A percentile compares a stretch with the other conserved stretches of the same genome.
Evolutionary conservation across 352 stramenopile species (phyloP).

Genomic region (Pythium biforme): DNA sequence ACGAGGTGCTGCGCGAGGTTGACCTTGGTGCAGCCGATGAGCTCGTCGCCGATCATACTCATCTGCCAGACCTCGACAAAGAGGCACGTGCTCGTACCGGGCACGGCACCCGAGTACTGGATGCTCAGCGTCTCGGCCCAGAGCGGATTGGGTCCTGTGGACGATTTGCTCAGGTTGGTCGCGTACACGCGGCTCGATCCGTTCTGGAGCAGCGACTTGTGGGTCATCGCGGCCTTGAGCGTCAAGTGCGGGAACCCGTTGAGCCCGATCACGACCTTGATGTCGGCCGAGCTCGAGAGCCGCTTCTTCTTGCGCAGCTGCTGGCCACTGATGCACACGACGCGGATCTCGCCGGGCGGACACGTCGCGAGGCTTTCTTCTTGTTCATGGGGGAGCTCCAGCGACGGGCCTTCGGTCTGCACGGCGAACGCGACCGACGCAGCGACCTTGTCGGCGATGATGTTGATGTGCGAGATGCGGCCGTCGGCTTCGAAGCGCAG

Average conservation of each 20-base stretch:
- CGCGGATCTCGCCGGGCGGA: conserved; percentile 75
- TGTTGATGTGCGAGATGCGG: conserved; percentile 82
- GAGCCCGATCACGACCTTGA: conserved; percentile 68
- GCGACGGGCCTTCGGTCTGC: conserved; percentile 51
- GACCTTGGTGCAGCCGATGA: conserved; percentile 73
- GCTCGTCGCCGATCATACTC: conserved; percentile 76
- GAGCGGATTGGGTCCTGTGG: conserved; percentile 48
- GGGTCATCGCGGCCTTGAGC: conserved; percentile 36
- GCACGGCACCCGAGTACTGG: conserved; percentile 74
- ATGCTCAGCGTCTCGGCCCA: conserved; percentile 80
- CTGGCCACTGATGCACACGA: conserved; percentile 76
- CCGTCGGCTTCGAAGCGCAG: conserved; percentile 78
- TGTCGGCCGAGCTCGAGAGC: conserved; percentile 37
- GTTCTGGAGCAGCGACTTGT: conserved; percentile 47
- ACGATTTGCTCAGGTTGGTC: conserved; percentile 57
- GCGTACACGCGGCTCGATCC: conserved; percentile 65
- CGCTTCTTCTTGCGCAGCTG: conserved; percentile 50
- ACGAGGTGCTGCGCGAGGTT: conserved; percentile 74
- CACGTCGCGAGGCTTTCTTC: conserved; percentile 58
- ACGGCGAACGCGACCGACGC: conserved; percentile 73
- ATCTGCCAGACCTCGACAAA: conserved; percentile 78
- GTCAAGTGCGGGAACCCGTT: conserved; percentile 73
- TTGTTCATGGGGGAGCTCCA: conserved; percentile 63
- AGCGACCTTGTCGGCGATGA: conserved; percentile 80
- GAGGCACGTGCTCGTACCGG: conserved; percentile 67